Conservation (phyloP, 371 early-diverging fungal genomes). For the Mortierella sp. region DNA sequence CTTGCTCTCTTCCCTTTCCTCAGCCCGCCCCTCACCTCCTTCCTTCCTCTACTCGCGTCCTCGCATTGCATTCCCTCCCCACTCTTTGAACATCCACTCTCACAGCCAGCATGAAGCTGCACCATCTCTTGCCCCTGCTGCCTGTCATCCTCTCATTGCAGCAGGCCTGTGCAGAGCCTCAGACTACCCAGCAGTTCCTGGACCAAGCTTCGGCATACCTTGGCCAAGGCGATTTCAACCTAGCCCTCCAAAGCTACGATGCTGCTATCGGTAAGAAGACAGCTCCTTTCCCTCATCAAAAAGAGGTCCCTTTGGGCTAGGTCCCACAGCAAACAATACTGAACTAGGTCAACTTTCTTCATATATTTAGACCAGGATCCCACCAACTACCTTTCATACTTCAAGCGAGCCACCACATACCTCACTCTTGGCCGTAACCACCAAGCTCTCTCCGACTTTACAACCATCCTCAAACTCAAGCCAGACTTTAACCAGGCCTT, state of each 20-base stretch:
- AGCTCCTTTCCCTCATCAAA: slow-evolving; percentile 5
- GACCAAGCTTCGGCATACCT: slow-evolving; percentile 72
- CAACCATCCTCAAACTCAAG: slow-evolving; percentile 76
- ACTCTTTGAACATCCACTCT: too few relatives aligned
- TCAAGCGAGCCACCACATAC: slow-evolving; percentile 88
- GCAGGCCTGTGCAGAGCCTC: slow-evolving; percentile 49
- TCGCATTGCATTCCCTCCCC: too few relatives aligned
- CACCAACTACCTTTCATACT: slow-evolving; percentile 83
- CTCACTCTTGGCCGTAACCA: slow-evolving; percentile 76
- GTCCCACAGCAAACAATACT: not conserved
- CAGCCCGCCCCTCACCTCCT: too few relatives aligned
- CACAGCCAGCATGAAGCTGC: slow-evolving; percentile 21
- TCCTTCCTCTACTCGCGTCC: too few relatives aligned
- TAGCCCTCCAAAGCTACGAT: slow-evolving; percentile 76
- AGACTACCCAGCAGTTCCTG: slow-evolving; percentile 66
- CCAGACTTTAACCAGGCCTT: slow-evolving; percentile 87
- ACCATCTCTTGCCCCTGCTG: slow-evolving; percentile 34
- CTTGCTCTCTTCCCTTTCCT: too few relatives aligned
- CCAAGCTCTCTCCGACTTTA: slow-evolving; percentile 83
- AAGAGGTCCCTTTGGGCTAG: not conserved
- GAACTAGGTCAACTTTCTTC: not conserved
- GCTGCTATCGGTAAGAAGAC: slow-evolving; percentile 70
- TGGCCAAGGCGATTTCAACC: slow-evolving; percentile 66
- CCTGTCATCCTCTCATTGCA: slow-evolving; percentile 40
- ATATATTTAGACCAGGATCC: slow-evolving; percentile 69